Base-by-base conservation (phyloP, 345 rosid species). In the Mangifera indica region DNA sequence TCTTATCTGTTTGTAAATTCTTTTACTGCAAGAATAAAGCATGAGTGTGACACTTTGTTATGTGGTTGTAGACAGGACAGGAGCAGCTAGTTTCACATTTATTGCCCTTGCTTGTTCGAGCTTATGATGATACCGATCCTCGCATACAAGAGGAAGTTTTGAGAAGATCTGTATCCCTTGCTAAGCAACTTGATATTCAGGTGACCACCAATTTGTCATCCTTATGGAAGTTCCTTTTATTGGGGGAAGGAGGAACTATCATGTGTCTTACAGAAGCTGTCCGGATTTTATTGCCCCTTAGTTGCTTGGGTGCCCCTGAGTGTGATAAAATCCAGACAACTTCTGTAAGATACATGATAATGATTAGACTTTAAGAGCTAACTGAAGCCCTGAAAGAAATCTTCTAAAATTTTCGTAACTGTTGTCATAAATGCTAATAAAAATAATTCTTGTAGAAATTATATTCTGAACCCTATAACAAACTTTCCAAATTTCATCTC, bases 111-210 rank as follows among this genome's bases (percentile, higher is more conserved):
- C 81, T 95, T 77, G 89, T 92, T 78, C 96, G 96, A 76, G 94
- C 97, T 71, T 95, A 89, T 84, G 97, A 88, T 70, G 99, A 95
- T 69, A 89, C 80, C 55, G 99, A 95, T 87, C 91, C 92, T 80
- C 98, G 96, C 66, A 87, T 89, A 66, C 99, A 92, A 84, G 99
- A 92, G 85, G 97, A 88, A 80, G 93, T 87, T 78, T 76, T 95
- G 80, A 92, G 81, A 81, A 92, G 83, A 82, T 86, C 99, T 17
- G 77, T 79, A 40, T 64, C 81, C 63, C 83, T 95, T 76, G 89
- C 91, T 58, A 91, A 81, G 84, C 96, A 95, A 69, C 91, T 95
- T 52, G 99, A 95, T 82, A 71, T 73, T 57, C 95, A 85, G 98
- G 99, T 92, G 76, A 87, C 70, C 76, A 49, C 73, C 75, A 62